Evolutionary conservation across 371 early-diverging fungal genomes (phyloP).

Genomic region (Lichtheimia ramosa): DNA sequence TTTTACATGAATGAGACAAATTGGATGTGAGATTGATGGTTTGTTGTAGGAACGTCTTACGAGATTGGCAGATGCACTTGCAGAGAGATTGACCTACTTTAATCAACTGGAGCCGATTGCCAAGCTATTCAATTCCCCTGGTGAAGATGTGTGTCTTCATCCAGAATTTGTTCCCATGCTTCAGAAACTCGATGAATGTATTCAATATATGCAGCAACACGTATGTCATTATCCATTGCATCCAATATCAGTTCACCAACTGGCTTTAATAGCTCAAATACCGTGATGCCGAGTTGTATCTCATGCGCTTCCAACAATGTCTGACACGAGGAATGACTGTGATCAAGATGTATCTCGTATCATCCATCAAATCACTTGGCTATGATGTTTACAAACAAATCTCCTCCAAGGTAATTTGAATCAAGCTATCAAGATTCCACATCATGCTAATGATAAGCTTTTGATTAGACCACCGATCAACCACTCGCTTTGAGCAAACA

Average conservation of each 20-base stretch:
- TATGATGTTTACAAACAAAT: constrained; percentile 60
- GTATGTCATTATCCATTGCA: constrained; percentile 36
- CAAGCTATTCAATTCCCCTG: constrained; percentile 76
- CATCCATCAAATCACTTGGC: constrained; percentile 62
- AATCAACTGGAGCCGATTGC: constrained; percentile 80
- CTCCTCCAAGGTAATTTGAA: constrained; percentile 17
- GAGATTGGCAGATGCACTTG: constrained; percentile 64
- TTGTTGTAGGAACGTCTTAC: constrained; percentile 54
- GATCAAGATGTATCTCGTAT: constrained; percentile 85
- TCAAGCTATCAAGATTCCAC: background rate
- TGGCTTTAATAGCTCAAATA: constrained; percentile 55
- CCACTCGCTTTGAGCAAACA: constrained; percentile 26
- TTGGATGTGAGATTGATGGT: background rate
- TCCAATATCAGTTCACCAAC: background rate
- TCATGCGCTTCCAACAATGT: constrained; percentile 89
- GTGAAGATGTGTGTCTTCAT: constrained; percentile 79
- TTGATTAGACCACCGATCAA: constrained; percentile 6
- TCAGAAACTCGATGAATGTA: constrained; percentile 71
- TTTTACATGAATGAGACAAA: background rate
- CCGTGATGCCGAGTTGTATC: constrained; percentile 85
- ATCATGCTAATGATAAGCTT: background rate
- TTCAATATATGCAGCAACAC: constrained; percentile 76
- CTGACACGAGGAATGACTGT: constrained; percentile 87
- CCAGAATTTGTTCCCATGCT: constrained; percentile 79
- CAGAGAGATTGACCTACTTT: constrained; percentile 70